Evolutionary conservation across 2,329 filamentous ascomycete genomes (phyloP), one percentile per base, ranked within the genome.

Genomic region (Piedraia hortae): DNA sequence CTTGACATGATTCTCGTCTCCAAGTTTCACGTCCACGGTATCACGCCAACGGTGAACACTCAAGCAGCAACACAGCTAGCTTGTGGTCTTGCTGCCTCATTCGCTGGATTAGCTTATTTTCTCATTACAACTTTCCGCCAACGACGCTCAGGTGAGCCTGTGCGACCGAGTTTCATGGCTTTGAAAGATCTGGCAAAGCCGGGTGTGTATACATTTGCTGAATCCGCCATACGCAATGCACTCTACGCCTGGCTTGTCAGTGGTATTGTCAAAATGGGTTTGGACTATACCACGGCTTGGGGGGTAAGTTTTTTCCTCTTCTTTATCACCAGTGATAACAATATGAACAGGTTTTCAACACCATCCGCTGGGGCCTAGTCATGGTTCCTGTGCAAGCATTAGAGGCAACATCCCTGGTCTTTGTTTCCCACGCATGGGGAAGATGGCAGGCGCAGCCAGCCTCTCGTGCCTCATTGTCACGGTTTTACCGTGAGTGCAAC

Each of bases 321-420:
- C n/a, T n/a, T n/a, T n/a, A n/a, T n/a, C n/a, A n/a, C n/a, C n/a
- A n/a, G n/a, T n/a, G n/a, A n/a, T n/a, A n/a, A n/a, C n/a, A n/a
- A n/a, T n/a, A n/a, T n/a, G n/a, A n/a, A n/a, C n/a, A n/a, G n/a
- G n/a, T 20, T 6, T 77, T 77, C 45, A 69, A 59, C 24, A 74
- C 66, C 0, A 74, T 75, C 18, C 54, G 67, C 8, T 74, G 68
- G 68, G 69, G 68, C 0, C 46, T 75, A 1, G 47, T 75, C 14
- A 77, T 75, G 68, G 65, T 74, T 0, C 68, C 68, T 0, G 62
- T 75, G 0, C 56, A 62, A 28, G 54, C 66, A 0, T 46, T 74
- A 1, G 66, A 77, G 38, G 59, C 60, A 2, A 67, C 67, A 0
- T 52, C 62, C 0, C 44, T 69, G 0, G 51, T 62, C 0, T 74